Evolutionary conservation across 2,329 filamentous ascomycete species (phyloP).

Genomic region (Parasarocladium wereldwijsianum): DNA sequence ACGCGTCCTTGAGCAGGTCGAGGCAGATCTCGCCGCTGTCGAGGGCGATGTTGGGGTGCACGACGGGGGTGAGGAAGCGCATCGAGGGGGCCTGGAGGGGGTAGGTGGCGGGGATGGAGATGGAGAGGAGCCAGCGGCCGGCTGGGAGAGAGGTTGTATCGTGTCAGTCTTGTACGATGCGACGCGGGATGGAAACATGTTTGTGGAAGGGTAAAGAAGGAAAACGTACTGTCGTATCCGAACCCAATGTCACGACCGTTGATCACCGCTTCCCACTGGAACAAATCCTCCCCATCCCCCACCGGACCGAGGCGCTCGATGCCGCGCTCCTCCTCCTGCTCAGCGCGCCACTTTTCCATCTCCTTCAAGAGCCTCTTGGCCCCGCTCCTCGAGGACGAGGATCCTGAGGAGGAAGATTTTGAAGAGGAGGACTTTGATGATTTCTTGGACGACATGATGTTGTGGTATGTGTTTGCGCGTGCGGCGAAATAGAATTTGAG

Average conservation of each 20-base stretch:
- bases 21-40: slow-evolving; percentile 83
- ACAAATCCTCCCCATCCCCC: slow-evolving; percentile 36
- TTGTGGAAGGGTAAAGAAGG: not conserved
- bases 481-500: too few relatives aligned
- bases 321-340: slow-evolving; percentile 32
- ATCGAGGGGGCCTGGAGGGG: slow-evolving; percentile 66
- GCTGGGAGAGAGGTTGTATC: slow-evolving; percentile 17
- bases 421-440: too few relatives aligned
- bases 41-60: slow-evolving; percentile 64
- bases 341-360: slow-evolving; percentile 35
- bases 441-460: too few relatives aligned
- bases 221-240: slow-evolving; percentile 38
- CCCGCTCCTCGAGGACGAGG: slow-evolving; percentile 30
- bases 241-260: slow-evolving; percentile 39
- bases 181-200: too few relatives aligned
- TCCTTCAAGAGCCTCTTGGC: slow-evolving; percentile 44
- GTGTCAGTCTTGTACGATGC: too few relatives aligned
- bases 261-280: slow-evolving; percentile 45
- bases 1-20: slow-evolving; percentile 64
- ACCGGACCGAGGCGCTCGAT: slow-evolving; percentile 45
- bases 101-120: slow-evolving; percentile 64
- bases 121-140: slow-evolving; percentile 72
- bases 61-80: slow-evolving; percentile 67
- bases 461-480: too few relatives aligned
- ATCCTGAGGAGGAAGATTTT: too few relatives aligned